Percentiles rank a stretch among this genome's conserved stretches.
Evolutionary conservation across 2,329 filamentous ascomycete genomes (phyloP).

Genomic region (Sclerotiophoma versabilis): DNA sequence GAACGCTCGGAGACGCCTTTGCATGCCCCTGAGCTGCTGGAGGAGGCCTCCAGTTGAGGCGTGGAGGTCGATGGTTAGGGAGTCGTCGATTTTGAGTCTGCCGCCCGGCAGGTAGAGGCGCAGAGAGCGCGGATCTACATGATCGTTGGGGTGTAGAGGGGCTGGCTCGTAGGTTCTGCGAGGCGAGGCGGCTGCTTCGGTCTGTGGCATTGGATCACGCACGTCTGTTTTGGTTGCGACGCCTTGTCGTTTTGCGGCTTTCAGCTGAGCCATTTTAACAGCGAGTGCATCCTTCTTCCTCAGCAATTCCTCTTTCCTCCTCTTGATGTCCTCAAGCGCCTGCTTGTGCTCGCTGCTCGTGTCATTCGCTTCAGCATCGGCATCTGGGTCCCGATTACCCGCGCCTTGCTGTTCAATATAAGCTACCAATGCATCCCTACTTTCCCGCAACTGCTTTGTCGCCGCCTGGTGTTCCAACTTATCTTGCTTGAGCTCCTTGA

Average conservation of each 20-base stretch:
- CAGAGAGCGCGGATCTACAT: neutral
- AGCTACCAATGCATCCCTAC: neutral
- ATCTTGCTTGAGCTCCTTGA: neutral
- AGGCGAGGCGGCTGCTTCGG: neutral
- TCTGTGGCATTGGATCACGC: too few species aligned
- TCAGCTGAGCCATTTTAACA: neutral
- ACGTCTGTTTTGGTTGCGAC: neutral
- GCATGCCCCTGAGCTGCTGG: constrained; percentile 9
- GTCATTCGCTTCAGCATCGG: neutral
- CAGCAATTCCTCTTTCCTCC: constrained; percentile 4
- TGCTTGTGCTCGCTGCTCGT: neutral
- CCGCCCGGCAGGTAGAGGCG: constrained; percentile 20
- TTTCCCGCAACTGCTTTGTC: neutral
- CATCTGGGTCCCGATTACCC: too few species aligned
- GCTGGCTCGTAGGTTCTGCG: neutral
- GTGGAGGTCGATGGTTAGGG: constrained; percentile 27
- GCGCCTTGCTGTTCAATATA: neutral
- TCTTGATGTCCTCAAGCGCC: neutral
- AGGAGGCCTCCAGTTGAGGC: constrained; percentile 21
- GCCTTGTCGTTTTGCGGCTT: neutral
- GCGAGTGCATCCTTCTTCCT: neutral
- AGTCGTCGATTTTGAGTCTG: constrained; percentile 26
- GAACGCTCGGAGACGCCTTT: constrained; percentile 26
- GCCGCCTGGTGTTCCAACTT: neutral
- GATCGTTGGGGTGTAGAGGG: neutral